phyloP scores from a whole-genome alignment of 257 asterid species.

The Cynanchum wilfordii region DNA sequence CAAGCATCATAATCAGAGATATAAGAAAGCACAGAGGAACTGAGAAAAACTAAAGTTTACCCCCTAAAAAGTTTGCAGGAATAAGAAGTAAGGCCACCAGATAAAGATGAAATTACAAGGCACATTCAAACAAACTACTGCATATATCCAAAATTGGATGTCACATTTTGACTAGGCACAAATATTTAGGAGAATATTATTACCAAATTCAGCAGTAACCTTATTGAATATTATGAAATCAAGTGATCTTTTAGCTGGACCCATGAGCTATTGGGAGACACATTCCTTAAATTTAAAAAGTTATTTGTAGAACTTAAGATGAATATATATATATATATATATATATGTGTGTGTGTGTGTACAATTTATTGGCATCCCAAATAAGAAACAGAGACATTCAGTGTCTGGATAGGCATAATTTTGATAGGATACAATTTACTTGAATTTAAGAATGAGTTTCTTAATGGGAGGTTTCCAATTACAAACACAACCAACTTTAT shows the following conservation, averaged over 20 bases:
- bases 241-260: not conserved
- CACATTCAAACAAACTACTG: not conserved
- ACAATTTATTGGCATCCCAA: not conserved
- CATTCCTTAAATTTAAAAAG: not conserved
- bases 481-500: constrained; percentile 1
- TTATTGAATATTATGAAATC: not conserved
- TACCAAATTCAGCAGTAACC: not conserved
- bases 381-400: not conserved
- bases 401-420: not conserved
- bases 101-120: not conserved
- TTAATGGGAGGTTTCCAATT: not conserved
- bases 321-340: not conserved
- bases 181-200: not conserved
- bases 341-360: no score
- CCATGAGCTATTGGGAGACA: not conserved
- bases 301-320: not conserved
- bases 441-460: not conserved
- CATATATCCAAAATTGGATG: not conserved
- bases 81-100: not conserved
- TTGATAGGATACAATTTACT: not conserved
- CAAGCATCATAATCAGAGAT: not conserved
- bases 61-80: not conserved
- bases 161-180: not conserved
- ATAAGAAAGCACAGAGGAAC: not conserved
- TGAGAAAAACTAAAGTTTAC: not conserved